Conservation (phyloP, 495 filamentous ascomycete species). For the Daldinia concentrica region DNA sequence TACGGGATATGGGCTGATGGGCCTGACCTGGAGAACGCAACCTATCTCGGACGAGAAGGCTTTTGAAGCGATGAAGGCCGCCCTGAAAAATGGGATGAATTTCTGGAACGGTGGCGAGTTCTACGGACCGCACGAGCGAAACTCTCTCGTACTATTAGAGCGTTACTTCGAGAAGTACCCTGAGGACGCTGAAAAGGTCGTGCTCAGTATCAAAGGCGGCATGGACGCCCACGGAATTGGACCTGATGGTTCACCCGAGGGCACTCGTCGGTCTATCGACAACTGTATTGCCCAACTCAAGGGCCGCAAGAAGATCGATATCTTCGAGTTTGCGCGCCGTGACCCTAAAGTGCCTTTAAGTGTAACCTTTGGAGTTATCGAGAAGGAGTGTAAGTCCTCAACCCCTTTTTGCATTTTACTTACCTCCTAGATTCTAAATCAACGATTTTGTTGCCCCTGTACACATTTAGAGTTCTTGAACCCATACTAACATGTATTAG, state of each 20-base stretch:
- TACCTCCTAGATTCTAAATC: not conserved
- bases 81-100: constrained; percentile 70
- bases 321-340: constrained; percentile 80
- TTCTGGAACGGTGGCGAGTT: constrained; percentile 87
- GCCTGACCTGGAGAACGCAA: constrained; percentile 76
- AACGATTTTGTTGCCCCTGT: too few species aligned
- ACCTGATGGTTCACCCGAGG: constrained; percentile 69
- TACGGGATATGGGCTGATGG: constrained; percentile 70
- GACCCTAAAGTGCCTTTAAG: constrained; percentile 66
- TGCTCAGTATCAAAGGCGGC: constrained; percentile 73
- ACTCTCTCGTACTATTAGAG: constrained; percentile 71
- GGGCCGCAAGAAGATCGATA: constrained; percentile 81
- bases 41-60: constrained; percentile 67
- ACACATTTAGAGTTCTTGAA: not conserved
- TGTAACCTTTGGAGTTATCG: constrained; percentile 61
- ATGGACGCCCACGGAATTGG: constrained; percentile 44
- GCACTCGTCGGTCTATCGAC: constrained; percentile 73
- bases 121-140: constrained; percentile 76
- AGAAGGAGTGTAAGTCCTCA: constrained; percentile 56
- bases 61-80: constrained; percentile 72
- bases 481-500: constrained; percentile 32
- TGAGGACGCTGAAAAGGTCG: constrained; percentile 70
- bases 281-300: constrained; percentile 68
- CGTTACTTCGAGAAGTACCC: constrained; percentile 74
- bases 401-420: not conserved